Evolutionary conservation across 805 yeast genomes (phyloP).

Genomic region (Lipomyces starkeyi): DNA sequence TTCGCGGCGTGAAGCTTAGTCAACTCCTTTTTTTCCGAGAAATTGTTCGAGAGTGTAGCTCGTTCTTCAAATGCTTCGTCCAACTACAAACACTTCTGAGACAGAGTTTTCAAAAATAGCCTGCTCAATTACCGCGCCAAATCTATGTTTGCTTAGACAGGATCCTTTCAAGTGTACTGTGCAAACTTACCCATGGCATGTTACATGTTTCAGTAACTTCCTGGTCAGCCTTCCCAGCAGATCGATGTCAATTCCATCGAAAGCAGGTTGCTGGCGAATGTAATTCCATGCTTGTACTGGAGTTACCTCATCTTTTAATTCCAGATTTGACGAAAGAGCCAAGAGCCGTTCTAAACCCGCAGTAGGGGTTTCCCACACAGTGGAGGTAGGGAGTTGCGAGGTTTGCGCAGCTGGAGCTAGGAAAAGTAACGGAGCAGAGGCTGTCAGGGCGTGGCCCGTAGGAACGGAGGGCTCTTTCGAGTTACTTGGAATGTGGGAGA

Average conservation of each 20-base stretch:
- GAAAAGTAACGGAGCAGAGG: constrained; percentile 5
- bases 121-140: constrained; percentile 4
- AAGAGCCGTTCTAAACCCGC: constrained; percentile 2
- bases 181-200: constrained; percentile 5
- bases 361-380: background rate
- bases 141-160: background rate
- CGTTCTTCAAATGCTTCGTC: background rate
- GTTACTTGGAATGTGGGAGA: background rate
- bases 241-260: background rate
- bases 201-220: background rate
- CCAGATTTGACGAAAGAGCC: constrained; percentile 7
- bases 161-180: background rate
- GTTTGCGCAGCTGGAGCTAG: background rate
- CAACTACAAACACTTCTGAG: background rate
- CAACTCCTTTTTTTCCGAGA: background rate
- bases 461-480: background rate
- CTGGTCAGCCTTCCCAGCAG: background rate
- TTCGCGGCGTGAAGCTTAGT: background rate
- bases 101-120: background rate
- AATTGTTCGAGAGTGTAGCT: background rate
- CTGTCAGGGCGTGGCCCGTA: constrained; percentile 2
- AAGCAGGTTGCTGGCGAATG: background rate
- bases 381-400: background rate
- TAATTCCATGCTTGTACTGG: constrained; percentile 10
- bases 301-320: background rate